These are phyloP conservation scores for Sherardia arvensis DNA, from an alignment of 257 asterid genomes.

Conservation along the genomic window DNA sequence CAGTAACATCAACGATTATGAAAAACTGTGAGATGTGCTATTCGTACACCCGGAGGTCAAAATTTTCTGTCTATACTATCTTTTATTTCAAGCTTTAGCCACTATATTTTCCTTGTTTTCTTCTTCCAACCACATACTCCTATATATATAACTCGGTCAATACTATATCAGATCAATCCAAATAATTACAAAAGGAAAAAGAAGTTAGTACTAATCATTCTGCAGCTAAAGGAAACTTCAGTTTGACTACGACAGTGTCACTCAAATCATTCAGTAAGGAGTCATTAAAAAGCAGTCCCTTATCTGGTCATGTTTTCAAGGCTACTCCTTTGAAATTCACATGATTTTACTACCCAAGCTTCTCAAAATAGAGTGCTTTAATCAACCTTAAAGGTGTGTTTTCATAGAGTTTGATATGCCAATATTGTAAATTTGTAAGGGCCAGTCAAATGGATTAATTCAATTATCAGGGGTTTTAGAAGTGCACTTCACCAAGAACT, in stretches of 20 bases:
- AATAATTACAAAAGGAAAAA: neutral
- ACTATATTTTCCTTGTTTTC: neutral
- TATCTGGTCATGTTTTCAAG: neutral
- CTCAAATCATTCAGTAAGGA: neutral
- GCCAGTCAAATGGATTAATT: neutral
- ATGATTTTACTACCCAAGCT: neutral
- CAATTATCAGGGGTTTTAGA: neutral
- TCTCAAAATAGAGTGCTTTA: neutral
- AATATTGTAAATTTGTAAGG: neutral
- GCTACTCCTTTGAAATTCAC: neutral
- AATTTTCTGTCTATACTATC: neutral
- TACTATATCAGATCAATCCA: neutral
- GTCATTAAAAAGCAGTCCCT: neutral
- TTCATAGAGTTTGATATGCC: neutral
- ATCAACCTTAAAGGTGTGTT: neutral
- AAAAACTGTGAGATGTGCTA: neutral
- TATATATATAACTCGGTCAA: neutral
- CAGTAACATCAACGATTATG: slow-evolving; percentile 4
- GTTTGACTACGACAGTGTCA: neutral
- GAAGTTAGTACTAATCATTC: too few relatives aligned
- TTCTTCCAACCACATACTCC: neutral
- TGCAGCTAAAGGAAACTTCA: neutral
- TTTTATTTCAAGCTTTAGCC: neutral
- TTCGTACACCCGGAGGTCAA: neutral
- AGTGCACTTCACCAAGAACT: neutral